Conservation (phyloP, 1,139 yeast genomes). For the Magnusiomyces suaveolens region DNA sequence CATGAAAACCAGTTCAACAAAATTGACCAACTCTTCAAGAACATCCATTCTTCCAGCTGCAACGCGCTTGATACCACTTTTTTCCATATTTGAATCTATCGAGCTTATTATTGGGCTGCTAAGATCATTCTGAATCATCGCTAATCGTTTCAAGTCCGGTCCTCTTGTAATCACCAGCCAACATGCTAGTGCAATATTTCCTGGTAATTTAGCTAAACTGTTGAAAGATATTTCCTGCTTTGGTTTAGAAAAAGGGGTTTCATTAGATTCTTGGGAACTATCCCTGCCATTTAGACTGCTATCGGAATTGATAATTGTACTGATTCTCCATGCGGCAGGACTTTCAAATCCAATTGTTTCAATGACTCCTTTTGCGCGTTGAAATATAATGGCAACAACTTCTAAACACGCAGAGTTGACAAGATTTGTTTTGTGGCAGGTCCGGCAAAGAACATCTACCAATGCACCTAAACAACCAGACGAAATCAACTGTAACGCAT, state of each 20-base stretch:
- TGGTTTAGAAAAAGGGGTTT: too few species aligned
- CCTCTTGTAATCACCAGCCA: not conserved
- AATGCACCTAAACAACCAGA: conserved; percentile 45
- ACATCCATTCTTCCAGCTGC: conserved; percentile 2
- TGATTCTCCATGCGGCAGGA: conserved; percentile 7
- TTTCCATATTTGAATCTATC: too few species aligned
- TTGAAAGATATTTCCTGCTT: not conserved
- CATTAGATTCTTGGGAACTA: too few species aligned
- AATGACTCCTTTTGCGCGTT: conserved; percentile 5
- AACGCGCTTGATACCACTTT: not conserved
- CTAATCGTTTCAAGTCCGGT: not conserved
- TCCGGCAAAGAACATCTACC: conserved; percentile 43
- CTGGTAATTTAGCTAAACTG: not conserved
- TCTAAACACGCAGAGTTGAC: conserved; percentile 72
- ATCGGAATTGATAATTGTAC: not conserved
- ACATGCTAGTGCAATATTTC: not conserved
- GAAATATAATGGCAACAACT: conserved; percentile 28
- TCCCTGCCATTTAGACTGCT: too few species aligned
- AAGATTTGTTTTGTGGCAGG: conserved; percentile 48
- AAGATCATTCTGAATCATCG: not conserved
- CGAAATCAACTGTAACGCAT: conserved; percentile 39
- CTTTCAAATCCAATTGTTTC: conserved; percentile 2
- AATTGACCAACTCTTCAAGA: not conserved
- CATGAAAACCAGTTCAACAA: not conserved
- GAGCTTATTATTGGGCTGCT: too few species aligned